Percentiles rank a stretch among this genome's conserved stretches.
Evolutionary conservation across 495 filamentous ascomycete species (phyloP).

Genomic region (Friedmanniomyces simplex): DNA sequence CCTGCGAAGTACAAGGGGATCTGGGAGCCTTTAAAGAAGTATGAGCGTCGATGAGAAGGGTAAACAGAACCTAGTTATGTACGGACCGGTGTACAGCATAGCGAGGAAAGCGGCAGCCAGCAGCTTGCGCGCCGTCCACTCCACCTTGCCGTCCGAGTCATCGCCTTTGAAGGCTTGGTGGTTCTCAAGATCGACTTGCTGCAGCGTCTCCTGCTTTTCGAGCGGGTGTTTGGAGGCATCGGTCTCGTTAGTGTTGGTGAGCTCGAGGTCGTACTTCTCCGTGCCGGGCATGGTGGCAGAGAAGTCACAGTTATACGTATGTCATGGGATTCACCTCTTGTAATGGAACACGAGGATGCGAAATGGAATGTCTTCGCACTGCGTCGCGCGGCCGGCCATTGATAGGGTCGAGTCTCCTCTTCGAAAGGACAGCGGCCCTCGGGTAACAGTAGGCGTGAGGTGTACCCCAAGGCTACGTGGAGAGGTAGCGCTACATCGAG

Average conservation of each 20-base stretch:
- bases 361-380: too few relatives aligned
- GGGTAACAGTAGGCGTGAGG: neutral
- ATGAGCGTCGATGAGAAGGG: neutral
- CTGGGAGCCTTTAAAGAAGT: slow-evolving; percentile 21
- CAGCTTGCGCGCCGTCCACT: slow-evolving; percentile 16
- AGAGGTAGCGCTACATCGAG: neutral
- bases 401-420: too few relatives aligned
- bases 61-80: too few relatives aligned
- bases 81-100: slow-evolving; percentile 24
- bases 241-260: neutral
- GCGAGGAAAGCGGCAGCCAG: slow-evolving; percentile 24
- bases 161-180: slow-evolving; percentile 23
- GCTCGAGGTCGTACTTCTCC: slow-evolving; percentile 3
- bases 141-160: slow-evolving; percentile 25
- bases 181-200: slow-evolving; percentile 22
- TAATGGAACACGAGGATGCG: too few relatives aligned
- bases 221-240: neutral
- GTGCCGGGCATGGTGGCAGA: neutral
- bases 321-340: too few relatives aligned
- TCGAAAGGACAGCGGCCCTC: too few relatives aligned
- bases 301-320: too few relatives aligned
- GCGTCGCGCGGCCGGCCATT: too few relatives aligned
- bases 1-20: slow-evolving; percentile 28
- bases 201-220: slow-evolving; percentile 18
- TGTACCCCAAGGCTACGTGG: neutral